Conservation (phyloP, 768 basidiomycete species). For the Lactarius pseudohatsudake region DNA sequence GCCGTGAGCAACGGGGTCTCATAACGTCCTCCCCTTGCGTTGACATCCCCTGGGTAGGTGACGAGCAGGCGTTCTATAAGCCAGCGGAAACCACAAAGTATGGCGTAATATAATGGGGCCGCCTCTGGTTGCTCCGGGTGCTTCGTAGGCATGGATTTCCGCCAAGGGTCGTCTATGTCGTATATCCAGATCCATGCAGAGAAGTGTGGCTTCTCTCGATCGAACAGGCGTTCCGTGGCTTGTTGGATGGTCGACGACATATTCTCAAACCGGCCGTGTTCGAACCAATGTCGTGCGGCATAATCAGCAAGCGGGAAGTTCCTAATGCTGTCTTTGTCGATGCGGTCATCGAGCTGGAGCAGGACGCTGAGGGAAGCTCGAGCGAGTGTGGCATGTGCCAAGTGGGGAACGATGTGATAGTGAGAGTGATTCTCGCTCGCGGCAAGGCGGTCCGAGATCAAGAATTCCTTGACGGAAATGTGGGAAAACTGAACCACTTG, state of each 20-base stretch:
- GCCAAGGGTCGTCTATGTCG: background rate
- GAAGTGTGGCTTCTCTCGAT: background rate
- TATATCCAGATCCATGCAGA: background rate
- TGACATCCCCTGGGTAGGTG: background rate
- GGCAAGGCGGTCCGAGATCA: constrained; percentile 1
- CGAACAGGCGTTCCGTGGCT: background rate
- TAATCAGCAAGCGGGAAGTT: background rate
- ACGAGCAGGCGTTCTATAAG: background rate
- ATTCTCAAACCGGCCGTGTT: background rate
- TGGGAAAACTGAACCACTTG: too few species aligned
- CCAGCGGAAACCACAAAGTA: background rate
- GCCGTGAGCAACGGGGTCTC: background rate
- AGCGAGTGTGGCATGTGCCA: background rate
- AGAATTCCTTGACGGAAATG: background rate
- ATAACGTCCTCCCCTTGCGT: background rate
- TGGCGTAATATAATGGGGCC: background rate
- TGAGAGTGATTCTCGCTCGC: background rate
- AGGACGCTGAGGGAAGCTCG: background rate
- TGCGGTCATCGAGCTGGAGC: background rate
- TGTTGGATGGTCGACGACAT: background rate
- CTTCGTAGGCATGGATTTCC: background rate
- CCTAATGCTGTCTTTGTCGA: background rate
- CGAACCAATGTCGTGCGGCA: background rate
- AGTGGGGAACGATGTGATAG: background rate
- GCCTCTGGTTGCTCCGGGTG: background rate